These are phyloP conservation scores for Aspergillus udagawae DNA, from an alignment of 2,329 filamentous ascomycete species.

Conservation along the genomic window DNA sequence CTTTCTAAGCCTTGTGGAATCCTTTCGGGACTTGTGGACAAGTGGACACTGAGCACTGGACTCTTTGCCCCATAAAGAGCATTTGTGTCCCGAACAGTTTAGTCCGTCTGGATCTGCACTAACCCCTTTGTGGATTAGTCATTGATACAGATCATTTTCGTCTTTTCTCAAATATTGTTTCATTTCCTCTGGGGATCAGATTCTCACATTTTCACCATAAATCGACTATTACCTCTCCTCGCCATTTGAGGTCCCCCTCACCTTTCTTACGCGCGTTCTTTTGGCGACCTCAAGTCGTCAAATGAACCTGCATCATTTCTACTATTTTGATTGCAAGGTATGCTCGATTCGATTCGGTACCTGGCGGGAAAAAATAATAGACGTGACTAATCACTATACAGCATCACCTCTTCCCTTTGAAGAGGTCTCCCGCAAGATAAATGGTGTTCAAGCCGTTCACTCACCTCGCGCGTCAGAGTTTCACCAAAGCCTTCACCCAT, in stretches of 20 bases:
- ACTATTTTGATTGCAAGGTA: conserved; percentile 61
- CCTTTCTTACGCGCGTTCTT: conserved; percentile 65
- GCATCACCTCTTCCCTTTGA: conserved; percentile 59
- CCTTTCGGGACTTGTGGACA: background rate
- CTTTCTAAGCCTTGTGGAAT: background rate
- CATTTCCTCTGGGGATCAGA: background rate
- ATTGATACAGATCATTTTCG: conserved; percentile 13
- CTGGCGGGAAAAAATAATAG: background rate
- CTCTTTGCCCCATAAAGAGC: background rate
- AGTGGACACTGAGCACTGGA: background rate
- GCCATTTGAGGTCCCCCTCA: conserved; percentile 3
- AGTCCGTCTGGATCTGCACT: conserved; percentile 11
- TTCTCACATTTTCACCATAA: background rate
- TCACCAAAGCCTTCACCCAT: conserved; percentile 94
- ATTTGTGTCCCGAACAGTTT: background rate
- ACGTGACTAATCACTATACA: conserved; percentile 16
- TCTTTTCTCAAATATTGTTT: conserved; percentile 14
- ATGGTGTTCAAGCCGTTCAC: conserved; percentile 73
- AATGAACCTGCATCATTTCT: conserved; percentile 91
- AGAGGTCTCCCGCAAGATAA: conserved; percentile 71
- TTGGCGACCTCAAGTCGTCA: conserved; percentile 86
- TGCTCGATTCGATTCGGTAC: conserved; percentile 25
- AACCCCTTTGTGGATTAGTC: conserved; percentile 8
- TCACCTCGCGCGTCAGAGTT: conserved; percentile 92
- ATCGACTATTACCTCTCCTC: background rate